Conservation (phyloP, 306 rosid genomes). For the Dryas octopetala region DNA sequence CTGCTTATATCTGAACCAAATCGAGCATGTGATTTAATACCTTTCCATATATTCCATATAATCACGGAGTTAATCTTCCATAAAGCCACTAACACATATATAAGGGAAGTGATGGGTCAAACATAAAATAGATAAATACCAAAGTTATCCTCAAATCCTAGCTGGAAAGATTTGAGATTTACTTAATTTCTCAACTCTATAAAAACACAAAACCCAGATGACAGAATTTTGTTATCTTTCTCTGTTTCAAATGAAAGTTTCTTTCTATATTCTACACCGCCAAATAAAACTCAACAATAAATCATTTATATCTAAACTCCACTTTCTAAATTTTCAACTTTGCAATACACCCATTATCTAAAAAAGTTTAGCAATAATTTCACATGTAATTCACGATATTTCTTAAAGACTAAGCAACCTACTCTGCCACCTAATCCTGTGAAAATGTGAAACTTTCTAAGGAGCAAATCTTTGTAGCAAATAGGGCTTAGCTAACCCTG, state of each 20-base stretch:
- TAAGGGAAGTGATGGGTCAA: not conserved
- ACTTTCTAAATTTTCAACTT: not conserved
- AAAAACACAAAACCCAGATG: not conserved
- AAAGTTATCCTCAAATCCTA: not conserved
- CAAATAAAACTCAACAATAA: not conserved
- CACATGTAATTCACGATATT: not conserved
- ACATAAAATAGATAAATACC: not conserved
- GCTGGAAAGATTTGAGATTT: not conserved
- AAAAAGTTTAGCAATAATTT: constrained; percentile 4
- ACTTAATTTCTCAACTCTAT: not conserved
- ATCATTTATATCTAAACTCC: not conserved
- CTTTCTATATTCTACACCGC: not conserved
- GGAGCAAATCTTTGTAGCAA: not conserved
- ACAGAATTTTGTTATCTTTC: not conserved
- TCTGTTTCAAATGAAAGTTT: not conserved
- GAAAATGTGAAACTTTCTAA: too few species aligned
- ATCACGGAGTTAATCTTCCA: not conserved
- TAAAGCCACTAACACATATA: not conserved
- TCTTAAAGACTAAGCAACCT: not conserved
- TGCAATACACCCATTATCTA: constrained; percentile 19
- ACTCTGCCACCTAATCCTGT: not conserved
- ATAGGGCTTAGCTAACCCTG: not conserved
- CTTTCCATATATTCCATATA: not conserved
- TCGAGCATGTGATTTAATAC: not conserved
- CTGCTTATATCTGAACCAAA: not conserved